phyloP scores from a whole-genome alignment of 106 monocot species.

The Allium sativum region DNA sequence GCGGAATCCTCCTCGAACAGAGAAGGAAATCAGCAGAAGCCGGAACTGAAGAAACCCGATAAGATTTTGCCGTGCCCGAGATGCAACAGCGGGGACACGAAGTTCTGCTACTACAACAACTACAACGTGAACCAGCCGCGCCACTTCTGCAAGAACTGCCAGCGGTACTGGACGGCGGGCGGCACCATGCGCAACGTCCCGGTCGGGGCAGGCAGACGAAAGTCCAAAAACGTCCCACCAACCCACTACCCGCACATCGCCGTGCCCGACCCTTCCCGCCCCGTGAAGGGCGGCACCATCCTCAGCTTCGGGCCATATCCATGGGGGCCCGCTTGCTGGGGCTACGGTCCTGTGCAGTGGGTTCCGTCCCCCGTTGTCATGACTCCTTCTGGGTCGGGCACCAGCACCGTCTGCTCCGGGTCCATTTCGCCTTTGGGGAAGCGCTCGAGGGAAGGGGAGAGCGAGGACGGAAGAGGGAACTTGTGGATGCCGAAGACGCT shows the following conservation, averaged over 20 bases:
- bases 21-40: constrained; percentile 18
- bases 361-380: too few relatives aligned
- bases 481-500: constrained; percentile 24
- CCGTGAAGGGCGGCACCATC: constrained; percentile 18
- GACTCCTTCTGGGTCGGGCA: constrained; percentile 8
- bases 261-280: constrained; percentile 5
- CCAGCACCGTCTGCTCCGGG: not conserved
- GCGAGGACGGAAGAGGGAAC: not conserved
- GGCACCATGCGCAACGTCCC: constrained; percentile 89
- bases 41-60: constrained; percentile 43
- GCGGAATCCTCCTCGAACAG: not conserved
- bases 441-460: constrained; percentile 42
- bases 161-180: constrained; percentile 90
- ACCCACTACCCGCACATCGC: constrained; percentile 4
- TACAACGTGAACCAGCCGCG: constrained; percentile 91
- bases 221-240: constrained; percentile 41
- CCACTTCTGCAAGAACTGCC: constrained; percentile 93
- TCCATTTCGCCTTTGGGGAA: constrained; percentile 40
- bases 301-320: constrained; percentile 43
- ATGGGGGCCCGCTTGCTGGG: constrained; percentile 47
- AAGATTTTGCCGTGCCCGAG: constrained; percentile 75
- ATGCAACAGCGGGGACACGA: constrained; percentile 71
- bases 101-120: constrained; percentile 98
- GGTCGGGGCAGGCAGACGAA: constrained; percentile 77
- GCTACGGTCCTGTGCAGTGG: constrained; percentile 33